Evolutionary conservation across 1,284 basidiomycete species (phyloP).

Genomic region (Pseudozyma sp.): DNA sequence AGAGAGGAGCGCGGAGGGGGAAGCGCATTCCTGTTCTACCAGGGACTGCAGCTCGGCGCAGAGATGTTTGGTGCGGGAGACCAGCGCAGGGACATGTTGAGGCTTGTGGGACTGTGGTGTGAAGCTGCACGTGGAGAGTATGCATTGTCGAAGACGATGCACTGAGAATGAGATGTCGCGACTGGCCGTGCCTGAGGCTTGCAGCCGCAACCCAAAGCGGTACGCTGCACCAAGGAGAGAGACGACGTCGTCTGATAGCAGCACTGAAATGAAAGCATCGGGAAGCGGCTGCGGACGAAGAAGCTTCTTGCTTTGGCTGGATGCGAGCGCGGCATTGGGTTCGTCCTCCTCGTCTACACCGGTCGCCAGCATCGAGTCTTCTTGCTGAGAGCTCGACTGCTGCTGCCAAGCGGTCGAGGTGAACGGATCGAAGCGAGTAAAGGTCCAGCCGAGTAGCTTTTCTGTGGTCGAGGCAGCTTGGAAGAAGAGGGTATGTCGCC

Average conservation of each 20-base stretch:
- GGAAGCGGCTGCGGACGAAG: conserved; percentile 30
- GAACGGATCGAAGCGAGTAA: conserved; percentile 50
- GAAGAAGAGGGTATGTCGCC: conserved; percentile 39
- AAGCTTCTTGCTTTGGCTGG: conserved; percentile 14
- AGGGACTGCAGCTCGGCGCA: conserved; percentile 38
- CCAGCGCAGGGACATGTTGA: conserved; percentile 36
- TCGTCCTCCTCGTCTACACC: conserved; percentile 41
- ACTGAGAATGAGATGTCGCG: conserved; percentile 45
- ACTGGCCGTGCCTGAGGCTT: conserved; percentile 17
- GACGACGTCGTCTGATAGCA: conserved; percentile 51
- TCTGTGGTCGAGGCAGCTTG: conserved; percentile 49
- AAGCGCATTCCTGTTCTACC: conserved; percentile 36
- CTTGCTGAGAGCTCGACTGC: conserved; percentile 24
- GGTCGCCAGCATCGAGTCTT: conserved; percentile 22
- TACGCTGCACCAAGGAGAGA: conserved; percentile 51
- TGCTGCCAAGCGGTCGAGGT: conserved; percentile 43
- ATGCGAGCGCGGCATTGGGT: conserved; percentile 6
- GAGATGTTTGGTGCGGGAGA: conserved; percentile 38
- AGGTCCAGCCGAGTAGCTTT: conserved; percentile 55
- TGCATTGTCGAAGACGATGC: conserved; percentile 49
- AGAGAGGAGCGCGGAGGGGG: conserved; percentile 20
- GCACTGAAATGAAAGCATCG: conserved; percentile 29
- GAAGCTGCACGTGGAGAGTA: conserved; percentile 42
- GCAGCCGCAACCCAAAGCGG: conserved; percentile 29
- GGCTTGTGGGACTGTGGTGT: conserved; percentile 37